A percentile compares a stretch with the other conserved stretches of the same genome.
phyloP scores from a whole-genome alignment of 352 stramenopile genomes.

The Globisporangium nagaii region DNA sequence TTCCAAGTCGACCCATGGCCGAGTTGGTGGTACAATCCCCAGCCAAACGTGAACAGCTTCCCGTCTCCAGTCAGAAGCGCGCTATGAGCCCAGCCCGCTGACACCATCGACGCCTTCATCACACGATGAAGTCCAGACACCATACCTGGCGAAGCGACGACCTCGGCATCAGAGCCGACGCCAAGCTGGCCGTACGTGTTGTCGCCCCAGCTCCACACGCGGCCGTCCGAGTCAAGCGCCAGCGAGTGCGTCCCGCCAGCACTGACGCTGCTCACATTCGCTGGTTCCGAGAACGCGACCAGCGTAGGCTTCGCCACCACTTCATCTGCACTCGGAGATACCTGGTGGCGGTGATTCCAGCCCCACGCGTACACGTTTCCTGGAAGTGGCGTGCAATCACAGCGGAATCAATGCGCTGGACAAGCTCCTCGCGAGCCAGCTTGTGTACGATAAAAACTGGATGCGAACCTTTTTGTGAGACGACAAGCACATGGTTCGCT shows the following conservation, averaged over 20 bases:
- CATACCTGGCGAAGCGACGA: conserved; percentile 8
- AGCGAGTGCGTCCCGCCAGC: conserved; percentile 63
- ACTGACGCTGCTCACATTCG: conserved; percentile 20
- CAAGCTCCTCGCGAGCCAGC: too few species aligned
- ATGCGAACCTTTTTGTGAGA: conserved; percentile 26
- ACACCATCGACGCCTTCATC: conserved; percentile 11
- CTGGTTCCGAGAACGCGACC: conserved; percentile 18
- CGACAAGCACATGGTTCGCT: conserved; percentile 45
- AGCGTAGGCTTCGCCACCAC: conserved; percentile 14
- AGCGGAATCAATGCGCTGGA: too few species aligned
- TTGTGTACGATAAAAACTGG: too few species aligned
- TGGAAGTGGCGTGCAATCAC: too few species aligned
- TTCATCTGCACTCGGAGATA: conserved; percentile 5
- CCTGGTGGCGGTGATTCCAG: conserved; percentile 41
- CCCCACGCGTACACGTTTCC: conserved; percentile 51
- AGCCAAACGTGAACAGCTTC: conserved; percentile 63
- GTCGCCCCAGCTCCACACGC: conserved; percentile 60
- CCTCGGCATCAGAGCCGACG: conserved; percentile 2
- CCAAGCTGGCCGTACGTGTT: conserved; percentile 63
- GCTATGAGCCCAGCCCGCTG: conserved; percentile 51
- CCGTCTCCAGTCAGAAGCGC: conserved; percentile 29
- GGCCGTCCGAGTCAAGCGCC: conserved; percentile 27
- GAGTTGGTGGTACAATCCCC: conserved; percentile 77
- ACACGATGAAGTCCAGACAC: conserved; percentile 1
- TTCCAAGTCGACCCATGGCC: conserved; percentile 48